These are phyloP conservation scores for Ajuga reptans DNA, from an alignment of 305 asterid genomes.

Conservation along the genomic window DNA sequence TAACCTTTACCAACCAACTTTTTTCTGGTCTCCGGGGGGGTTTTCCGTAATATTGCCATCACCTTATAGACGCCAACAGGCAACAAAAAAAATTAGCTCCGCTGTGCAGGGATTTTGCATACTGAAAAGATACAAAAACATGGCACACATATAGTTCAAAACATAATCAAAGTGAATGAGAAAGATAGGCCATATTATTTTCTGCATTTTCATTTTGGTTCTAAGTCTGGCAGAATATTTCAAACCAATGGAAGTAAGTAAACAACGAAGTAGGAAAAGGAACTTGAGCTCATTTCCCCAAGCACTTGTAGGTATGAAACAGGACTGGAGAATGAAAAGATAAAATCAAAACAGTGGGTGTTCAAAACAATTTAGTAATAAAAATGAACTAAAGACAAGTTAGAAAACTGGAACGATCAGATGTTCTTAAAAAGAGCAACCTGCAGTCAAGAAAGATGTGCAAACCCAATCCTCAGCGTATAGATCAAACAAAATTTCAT, in stretches of 20 bases:
- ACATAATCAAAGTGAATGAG: conserved; percentile 8
- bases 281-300: conserved; percentile 15
- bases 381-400: neutral
- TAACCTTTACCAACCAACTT: conserved; percentile 60
- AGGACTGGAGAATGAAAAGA: neutral
- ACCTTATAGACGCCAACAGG: conserved; percentile 40
- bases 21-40: conserved; percentile 57
- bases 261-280: conserved; percentile 1
- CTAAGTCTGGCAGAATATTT: neutral
- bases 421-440: neutral
- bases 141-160: neutral
- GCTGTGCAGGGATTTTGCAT: neutral
- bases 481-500: too few relatives aligned
- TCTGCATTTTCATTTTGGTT: neutral
- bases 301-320: neutral
- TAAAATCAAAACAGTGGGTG: neutral
- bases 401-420: neutral
- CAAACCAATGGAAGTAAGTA: conserved; percentile 9
- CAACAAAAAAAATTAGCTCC: conserved; percentile 18
- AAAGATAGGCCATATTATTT: neutral
- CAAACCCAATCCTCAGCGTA: too few relatives aligned
- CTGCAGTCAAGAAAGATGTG: neutral
- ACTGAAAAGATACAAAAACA: conserved; percentile 4
- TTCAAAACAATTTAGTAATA: neutral
- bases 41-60: conserved; percentile 49